Evolutionary conservation across 768 basidiomycete species (phyloP).

Genomic region (Suillus occidentalis): DNA sequence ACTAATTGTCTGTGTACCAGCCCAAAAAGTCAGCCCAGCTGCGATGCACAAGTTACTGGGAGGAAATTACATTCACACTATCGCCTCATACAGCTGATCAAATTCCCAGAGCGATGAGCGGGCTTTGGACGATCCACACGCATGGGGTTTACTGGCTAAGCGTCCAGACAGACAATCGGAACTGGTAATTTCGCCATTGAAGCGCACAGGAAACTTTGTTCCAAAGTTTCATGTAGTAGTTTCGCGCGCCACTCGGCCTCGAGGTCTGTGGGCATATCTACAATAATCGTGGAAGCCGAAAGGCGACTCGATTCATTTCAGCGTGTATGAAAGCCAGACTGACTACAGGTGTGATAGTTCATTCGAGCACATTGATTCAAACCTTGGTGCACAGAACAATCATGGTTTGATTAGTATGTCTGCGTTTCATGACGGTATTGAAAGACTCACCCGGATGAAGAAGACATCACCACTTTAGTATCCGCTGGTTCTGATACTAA

Average conservation of each 20-base stretch:
- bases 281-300: background rate
- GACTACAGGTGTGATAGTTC: background rate
- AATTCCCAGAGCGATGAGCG: background rate
- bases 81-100: background rate
- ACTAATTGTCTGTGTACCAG: background rate
- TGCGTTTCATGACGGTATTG: background rate
- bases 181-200: background rate
- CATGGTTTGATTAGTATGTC: background rate
- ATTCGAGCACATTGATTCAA: background rate
- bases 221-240: background rate
- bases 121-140: background rate
- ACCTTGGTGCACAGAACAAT: background rate
- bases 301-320: background rate
- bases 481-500: background rate
- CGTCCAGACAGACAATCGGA: background rate
- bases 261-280: background rate
- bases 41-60: background rate
- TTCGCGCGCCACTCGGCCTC: background rate
- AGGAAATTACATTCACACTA: background rate
- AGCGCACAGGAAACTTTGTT: background rate
- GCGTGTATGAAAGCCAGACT: background rate
- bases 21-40: background rate
- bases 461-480: background rate
- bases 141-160: background rate
- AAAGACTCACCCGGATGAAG: background rate